A percentile compares a stretch with the other conserved stretches of the same genome.
phyloP scores from a whole-genome alignment of 306 rosid genomes.

The Astragalus membranaceus region DNA sequence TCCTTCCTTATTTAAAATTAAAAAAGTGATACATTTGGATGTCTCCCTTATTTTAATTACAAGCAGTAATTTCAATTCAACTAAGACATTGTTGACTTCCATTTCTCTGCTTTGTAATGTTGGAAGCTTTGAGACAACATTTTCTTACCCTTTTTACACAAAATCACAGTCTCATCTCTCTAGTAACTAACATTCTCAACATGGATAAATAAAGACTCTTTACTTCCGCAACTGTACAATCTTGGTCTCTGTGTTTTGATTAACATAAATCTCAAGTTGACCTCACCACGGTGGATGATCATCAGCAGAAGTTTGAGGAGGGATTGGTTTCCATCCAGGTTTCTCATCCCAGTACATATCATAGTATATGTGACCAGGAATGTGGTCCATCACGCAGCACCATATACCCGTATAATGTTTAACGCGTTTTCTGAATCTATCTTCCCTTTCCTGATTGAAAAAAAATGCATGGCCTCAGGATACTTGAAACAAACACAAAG shows the following conservation, averaged over 20 bases:
- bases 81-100: background rate
- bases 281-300: conserved; percentile 82
- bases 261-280: conserved; percentile 19
- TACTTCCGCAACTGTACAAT: conserved; percentile 2
- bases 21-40: background rate
- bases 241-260: too few relatives aligned
- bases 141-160: conserved; percentile 15
- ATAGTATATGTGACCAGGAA: conserved; percentile 85
- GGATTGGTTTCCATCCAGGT: conserved; percentile 82
- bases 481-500: background rate
- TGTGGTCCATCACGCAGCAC: conserved; percentile 77
- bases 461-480: conserved; percentile 10
- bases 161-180: conserved; percentile 2
- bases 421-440: conserved; percentile 64
- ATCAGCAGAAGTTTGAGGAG: conserved; percentile 73
- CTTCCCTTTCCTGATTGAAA: conserved; percentile 58
- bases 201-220: conserved; percentile 18
- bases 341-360: conserved; percentile 99
- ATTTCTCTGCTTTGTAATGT: too few relatives aligned
- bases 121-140: conserved; percentile 6
- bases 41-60: background rate
- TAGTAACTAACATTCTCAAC: conserved; percentile 5
- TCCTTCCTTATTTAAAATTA: background rate
- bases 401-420: conserved; percentile 84
- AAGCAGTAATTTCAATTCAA: background rate